Evolutionary conservation across 805 yeast species (phyloP), one percentile per base, ranked within the genome.

Genomic region (Teunomyces atbi): DNA sequence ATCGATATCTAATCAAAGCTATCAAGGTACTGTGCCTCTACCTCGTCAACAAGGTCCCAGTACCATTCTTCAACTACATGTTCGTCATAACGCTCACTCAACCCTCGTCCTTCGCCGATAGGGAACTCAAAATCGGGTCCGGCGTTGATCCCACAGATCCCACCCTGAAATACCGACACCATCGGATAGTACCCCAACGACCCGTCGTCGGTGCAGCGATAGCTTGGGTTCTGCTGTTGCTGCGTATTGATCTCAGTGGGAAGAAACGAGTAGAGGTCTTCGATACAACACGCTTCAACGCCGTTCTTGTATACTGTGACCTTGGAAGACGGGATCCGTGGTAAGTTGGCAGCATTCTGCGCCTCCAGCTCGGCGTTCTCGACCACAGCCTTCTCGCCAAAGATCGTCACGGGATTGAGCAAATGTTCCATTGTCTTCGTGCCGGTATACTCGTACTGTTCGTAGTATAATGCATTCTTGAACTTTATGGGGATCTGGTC

Each of bases 151-250:
- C 78, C 71, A 4, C 88, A 96, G 7, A 77, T 69, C 0, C 98
- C 98, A 2, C 85, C 85, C 53, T 81, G 81, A 60, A 81, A 94
- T 20, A 86, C 86, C 45, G 96, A 86, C 28, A 89, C 74, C 70
- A 90, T 88, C 1, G 99, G 98, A 65, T 83, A 94, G 61, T 94
- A 94, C 0, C 98, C 99, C 45, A 89, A 66, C 36, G 81, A 70
- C 0, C 96, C 96, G 60, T 94, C 97, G 61, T 94, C 95, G 56
- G 79, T 58, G 60, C 73, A 54, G 41, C 59, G 54, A 53, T 66
- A 68, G 40, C 61, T 68, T 52, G 65, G 70, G 51, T 72, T 64
- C 49, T 61, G 73, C 52, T 55, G 65, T 48, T 72, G 74, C 26
- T 55, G 56, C 4, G 66, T 57, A 51, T 63, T 57, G 34, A 91